Base-by-base conservation (phyloP, 352 stramenopile species). In the Globisporangium barbulae region DNA sequence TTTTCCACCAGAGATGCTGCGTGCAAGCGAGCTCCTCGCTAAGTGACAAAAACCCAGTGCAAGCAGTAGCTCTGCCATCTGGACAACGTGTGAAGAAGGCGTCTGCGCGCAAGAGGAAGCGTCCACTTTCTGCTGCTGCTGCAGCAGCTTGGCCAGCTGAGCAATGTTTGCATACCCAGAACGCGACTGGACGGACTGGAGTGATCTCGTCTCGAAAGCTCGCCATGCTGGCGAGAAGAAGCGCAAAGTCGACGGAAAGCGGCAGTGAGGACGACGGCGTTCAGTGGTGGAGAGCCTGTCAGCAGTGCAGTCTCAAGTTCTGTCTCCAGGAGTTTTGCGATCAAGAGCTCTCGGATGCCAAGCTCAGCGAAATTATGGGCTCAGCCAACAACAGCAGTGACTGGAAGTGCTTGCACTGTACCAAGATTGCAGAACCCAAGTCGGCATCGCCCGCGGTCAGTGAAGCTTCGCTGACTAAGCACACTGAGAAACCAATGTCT, bases 241-340 rank as follows among this genome's bases (percentile, higher is more conserved):
- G 30, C 15, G 56, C 7, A 17, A n/a, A 45, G 10, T 1, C 25
- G n/a, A 13, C 56, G 22, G 33, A 25, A 66, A 7, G 17, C 15
- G 21, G 28, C 15, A 41, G 35, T 15, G 48, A 28, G 28, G 50
- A 66, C 5, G 64, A 55, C 15, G 48, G 53, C 3, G 44, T 54
- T 7, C 31, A 72, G 28, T 81, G 72, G 74, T 72, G 60, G 66
- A 68, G 66, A 22, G 53, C 58, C 37, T 84, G 76, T 28, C 53
- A 55, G 9, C 59, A 67, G 10, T 84, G 76, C 52, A 65, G 68
- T 30, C 47, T 33, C 19, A 68, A 53, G 1, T 84, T 80, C 60
- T 84, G 71, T 56, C 42, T 84, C 25, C 61, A 78, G 17, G 76
- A 84, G 42, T 82, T 84, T 59, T 76, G 64, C 35, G 69, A 81